Evolutionary conservation across 2,329 filamentous ascomycete species (phyloP).

Genomic region (Rhinocladiella mackenziei): DNA sequence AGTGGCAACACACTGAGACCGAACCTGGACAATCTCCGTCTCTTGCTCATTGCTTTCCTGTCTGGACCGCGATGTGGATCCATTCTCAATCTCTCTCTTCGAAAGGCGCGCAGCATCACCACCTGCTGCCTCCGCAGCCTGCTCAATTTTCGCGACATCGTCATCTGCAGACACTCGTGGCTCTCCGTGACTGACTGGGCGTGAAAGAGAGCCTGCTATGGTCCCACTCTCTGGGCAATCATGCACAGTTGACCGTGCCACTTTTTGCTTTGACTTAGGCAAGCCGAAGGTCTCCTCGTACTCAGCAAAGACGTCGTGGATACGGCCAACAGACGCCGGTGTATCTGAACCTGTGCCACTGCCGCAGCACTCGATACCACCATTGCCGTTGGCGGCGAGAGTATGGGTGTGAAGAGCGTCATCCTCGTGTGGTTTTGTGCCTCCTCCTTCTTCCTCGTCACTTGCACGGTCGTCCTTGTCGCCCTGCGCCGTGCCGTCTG

Average conservation of each 20-base stretch:
- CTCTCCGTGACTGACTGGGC: constrained; percentile 1
- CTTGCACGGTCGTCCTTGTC: neutral
- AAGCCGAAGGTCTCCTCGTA: constrained; percentile 9
- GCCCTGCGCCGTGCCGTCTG: neutral
- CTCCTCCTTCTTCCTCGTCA: constrained; percentile 1
- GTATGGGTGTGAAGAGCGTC: constrained; percentile 5
- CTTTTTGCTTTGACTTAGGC: constrained; percentile 2
- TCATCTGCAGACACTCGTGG: constrained; percentile 1
- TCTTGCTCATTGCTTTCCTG: no score
- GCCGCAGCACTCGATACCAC: constrained; percentile 1
- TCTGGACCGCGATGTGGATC: neutral
- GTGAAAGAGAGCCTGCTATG: constrained; percentile 4
- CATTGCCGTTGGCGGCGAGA: constrained; percentile 1
- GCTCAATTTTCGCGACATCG: constrained; percentile 5
- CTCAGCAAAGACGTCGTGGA: constrained; percentile 7
- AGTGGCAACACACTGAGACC: no score
- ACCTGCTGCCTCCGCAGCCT: constrained; percentile 4
- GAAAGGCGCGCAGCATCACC: neutral
- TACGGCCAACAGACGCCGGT: constrained; percentile 7
- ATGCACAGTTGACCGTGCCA: constrained; percentile 1
- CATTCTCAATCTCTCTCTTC: neutral
- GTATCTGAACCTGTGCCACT: constrained; percentile 2
- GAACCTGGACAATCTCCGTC: no score
- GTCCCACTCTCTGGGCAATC: neutral
- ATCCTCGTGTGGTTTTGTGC: constrained; percentile 1